phyloP scores from a whole-genome alignment of 2,329 filamentous ascomycete species.

The Clonostachys sp. region DNA sequence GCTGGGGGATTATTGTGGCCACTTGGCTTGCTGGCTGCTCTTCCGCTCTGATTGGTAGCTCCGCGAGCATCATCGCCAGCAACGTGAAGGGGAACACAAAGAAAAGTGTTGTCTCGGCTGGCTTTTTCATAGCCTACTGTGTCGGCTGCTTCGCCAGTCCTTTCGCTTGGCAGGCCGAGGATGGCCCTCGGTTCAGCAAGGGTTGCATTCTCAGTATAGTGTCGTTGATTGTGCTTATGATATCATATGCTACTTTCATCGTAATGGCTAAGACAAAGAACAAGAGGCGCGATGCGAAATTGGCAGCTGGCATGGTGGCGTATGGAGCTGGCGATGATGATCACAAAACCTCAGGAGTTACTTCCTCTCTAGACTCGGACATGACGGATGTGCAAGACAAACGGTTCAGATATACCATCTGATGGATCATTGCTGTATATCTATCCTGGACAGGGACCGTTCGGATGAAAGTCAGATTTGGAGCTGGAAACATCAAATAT shows the following conservation, averaged over 20 bases:
- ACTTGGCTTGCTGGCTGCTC: slow-evolving; percentile 15
- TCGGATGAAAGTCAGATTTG: too few species aligned
- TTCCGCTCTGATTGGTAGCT: slow-evolving; percentile 8
- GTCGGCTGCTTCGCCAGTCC: slow-evolving; percentile 14
- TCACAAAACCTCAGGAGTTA: neutral
- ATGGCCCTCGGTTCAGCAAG: slow-evolving; percentile 11
- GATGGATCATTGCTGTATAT: too few species aligned
- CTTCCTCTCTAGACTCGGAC: slow-evolving; percentile 9
- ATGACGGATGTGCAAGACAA: slow-evolving; percentile 14
- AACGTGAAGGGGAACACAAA: slow-evolving; percentile 22
- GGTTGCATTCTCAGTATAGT: slow-evolving; percentile 12
- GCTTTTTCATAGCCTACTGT: slow-evolving; percentile 16
- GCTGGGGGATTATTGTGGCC: slow-evolving; percentile 14
- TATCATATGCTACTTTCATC: neutral
- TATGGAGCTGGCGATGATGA: neutral
- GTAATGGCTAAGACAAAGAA: neutral
- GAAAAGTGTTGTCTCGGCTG: slow-evolving; percentile 12
- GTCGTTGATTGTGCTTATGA: slow-evolving; percentile 8
- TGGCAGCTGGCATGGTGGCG: neutral
- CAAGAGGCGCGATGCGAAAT: neutral
- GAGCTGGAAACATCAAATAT: too few species aligned
- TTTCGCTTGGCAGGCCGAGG: slow-evolving; percentile 11
- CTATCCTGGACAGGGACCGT: too few species aligned
- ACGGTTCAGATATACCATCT: slow-evolving; percentile 14
- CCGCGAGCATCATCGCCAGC: slow-evolving; percentile 13